Evolutionary conservation across 176 grass and related monocot species (phyloP).

Genomic region (Triticum turgidum): DNA sequence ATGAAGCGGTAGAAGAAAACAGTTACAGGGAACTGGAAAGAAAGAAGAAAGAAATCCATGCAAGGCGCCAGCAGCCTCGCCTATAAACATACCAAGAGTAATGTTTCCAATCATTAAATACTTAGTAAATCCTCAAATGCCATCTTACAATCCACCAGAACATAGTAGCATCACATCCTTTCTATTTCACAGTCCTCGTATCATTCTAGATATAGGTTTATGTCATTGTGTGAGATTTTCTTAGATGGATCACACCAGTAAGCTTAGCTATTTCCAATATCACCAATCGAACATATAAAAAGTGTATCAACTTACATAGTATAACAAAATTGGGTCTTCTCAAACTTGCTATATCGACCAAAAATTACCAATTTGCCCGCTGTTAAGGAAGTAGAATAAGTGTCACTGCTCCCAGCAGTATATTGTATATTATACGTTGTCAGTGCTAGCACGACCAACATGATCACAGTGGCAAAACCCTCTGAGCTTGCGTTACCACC

Average conservation of each 20-base stretch:
- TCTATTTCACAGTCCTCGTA: not conserved
- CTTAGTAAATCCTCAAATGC: constrained; percentile 6
- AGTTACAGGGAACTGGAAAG: no score
- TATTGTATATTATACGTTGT: not conserved
- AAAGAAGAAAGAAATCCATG: no score
- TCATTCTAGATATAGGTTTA: not conserved
- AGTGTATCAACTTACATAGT: not conserved
- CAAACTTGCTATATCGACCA: not conserved
- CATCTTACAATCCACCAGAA: not conserved
- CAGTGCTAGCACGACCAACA: not conserved
- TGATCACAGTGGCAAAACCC: not conserved
- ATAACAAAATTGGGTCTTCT: not conserved
- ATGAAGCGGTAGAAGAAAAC: no score
- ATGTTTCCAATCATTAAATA: constrained; percentile 25
- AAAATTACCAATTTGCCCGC: not conserved
- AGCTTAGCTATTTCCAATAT: not conserved
- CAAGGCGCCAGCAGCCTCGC: no score
- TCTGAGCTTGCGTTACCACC: no score
- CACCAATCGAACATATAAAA: not conserved
- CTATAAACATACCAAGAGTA: not conserved
- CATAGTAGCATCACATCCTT: not conserved
- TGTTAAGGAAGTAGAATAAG: constrained; percentile 1
- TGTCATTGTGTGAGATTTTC: not conserved
- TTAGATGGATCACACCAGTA: not conserved
- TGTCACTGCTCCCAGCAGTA: not conserved